phyloP scores from a whole-genome alignment of 192 early-diverging fungal genomes.

The Allomyces macrogynus region DNA sequence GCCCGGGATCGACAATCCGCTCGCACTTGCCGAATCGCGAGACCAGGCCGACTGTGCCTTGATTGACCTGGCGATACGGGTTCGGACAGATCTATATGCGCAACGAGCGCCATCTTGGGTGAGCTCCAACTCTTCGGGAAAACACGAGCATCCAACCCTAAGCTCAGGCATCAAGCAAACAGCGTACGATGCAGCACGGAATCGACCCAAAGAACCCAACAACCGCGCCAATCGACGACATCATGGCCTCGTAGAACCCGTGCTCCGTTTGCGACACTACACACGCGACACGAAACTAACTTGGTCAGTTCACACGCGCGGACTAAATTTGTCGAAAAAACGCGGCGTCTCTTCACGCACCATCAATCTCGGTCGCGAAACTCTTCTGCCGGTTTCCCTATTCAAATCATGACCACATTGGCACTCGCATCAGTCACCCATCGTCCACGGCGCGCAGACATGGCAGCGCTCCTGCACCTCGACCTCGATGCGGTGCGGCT shows the following conservation, averaged over 20 bases:
- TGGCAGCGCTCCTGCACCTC: no score
- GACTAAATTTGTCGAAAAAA: no score
- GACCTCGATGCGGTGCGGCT: no score
- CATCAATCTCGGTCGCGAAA: no score
- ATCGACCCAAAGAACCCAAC: neutral
- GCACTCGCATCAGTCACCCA: no score
- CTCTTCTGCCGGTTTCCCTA: no score
- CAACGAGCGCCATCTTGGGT: neutral
- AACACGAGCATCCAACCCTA: neutral
- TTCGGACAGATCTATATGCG: neutral
- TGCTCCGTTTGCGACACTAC: neutral
- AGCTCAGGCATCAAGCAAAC: no score
- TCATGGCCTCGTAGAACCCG: neutral
- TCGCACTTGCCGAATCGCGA: neutral
- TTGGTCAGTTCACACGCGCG: no score
- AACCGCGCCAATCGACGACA: neutral
- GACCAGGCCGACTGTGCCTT: neutral
- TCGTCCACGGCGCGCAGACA: no score
- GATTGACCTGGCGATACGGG: neutral
- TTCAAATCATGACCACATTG: no score
- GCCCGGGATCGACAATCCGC: conserved; percentile 22
- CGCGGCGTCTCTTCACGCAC: no score
- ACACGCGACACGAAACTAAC: no score
- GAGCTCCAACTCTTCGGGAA: neutral
- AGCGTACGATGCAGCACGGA: neutral